Evolutionary conservation across 495 filamentous ascomycete genomes (phyloP), one percentile per base, ranked within the genome.

Genomic region (Daldinia grandis): DNA sequence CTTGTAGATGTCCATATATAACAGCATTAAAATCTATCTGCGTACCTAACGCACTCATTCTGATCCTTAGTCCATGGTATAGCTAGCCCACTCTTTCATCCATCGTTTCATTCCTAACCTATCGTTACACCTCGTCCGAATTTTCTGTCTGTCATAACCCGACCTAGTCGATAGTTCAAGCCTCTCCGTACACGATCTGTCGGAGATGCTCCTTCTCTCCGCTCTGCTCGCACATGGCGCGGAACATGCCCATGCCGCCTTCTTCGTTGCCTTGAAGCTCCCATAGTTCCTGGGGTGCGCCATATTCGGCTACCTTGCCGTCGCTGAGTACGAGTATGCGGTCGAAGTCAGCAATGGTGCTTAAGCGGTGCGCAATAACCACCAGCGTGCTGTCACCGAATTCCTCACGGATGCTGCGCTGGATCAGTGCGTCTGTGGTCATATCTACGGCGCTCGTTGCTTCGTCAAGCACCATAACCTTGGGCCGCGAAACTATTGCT

Each of bases 391-490:
- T 87, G 64, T 89, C 86, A 8, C 82, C 85, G 61, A 95, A 96
- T 76, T 94, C 92, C 53, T 91, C 88, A 15, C 93, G 86, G 67
- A 97, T 96, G 54, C 87, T 90, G 12, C 90, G 84, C 79, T 97
- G 93, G 68, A 97, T 95, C 15, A 94, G 80, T 5, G 86, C 82
- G 76, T 97, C 94, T 0, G 92, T 95, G 38, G 89, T 86, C 89
- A 93, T 93, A 78, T 97, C 94, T 4, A 97, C 92, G 3, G 94
- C 92, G 4, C 88, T 91, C 0, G 94, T 97, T 0, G 94, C 94
- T 79, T 97, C 94, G 74, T 97, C 94, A 9, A 97, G 84, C 8
- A 97, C 88, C 86, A 97, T 90, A 65, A 97, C 90, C 72, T 91
- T 91, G 10, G 93, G 92, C 0, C 88, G 85, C 4, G 88, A 82